A percentile compares a stretch with the other conserved stretches of the same genome.
These are phyloP conservation scores for Angophora floribunda DNA, from an alignment of 345 rosid species.

Conservation along the genomic window DNA sequence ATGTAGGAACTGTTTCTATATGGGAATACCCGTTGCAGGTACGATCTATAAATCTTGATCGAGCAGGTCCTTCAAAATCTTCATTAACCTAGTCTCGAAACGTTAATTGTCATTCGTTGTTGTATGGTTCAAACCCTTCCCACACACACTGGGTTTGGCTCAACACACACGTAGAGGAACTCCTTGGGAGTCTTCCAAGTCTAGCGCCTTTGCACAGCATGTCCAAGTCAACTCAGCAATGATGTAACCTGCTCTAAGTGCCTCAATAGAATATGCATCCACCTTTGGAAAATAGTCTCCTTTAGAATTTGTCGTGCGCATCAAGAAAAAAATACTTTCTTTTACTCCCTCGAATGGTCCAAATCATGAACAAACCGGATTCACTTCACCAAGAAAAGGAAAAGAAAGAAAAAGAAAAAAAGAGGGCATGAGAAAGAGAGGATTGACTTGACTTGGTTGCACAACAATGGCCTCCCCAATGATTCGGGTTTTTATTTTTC, in stretches of 20 bases:
- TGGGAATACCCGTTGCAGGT: slow-evolving; percentile 75
- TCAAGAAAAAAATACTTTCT: background rate
- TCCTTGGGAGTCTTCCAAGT: background rate
- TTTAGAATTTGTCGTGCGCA: background rate
- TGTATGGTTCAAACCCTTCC: background rate
- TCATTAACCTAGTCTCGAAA: background rate
- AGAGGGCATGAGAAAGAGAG: background rate
- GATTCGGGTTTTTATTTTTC: background rate
- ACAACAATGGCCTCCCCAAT: background rate
- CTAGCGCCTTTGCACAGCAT: background rate
- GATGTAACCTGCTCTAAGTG: background rate
- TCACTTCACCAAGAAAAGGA: background rate
- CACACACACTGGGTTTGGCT: background rate
- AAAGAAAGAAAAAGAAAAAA: background rate
- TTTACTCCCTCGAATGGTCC: background rate
- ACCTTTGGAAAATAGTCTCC: background rate
- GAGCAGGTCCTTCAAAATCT: background rate
- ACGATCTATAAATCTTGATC: background rate
- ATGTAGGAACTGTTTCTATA: slow-evolving; percentile 39
- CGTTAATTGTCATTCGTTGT: background rate
- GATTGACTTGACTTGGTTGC: background rate
- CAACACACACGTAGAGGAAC: background rate
- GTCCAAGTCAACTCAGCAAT: background rate
- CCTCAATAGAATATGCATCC: background rate
- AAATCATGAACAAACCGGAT: background rate